Evolutionary conservation across 331 rosid genomes (phyloP).

Genomic region (Quercus lobata): DNA sequence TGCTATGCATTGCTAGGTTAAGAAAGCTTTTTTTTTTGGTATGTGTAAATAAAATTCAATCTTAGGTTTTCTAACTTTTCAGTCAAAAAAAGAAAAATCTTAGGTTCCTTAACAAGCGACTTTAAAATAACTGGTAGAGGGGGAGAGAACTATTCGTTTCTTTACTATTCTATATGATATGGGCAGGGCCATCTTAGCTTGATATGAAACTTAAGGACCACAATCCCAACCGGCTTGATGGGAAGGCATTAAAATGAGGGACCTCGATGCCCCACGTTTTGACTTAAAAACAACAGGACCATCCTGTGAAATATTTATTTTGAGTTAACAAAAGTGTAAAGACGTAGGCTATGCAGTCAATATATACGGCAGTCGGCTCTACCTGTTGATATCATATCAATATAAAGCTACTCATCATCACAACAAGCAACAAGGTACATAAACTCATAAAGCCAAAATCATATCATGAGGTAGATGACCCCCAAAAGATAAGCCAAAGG

Average conservation of each 20-base stretch:
- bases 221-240: not conserved
- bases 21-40: too few species aligned
- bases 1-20: too few species aligned
- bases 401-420: not conserved
- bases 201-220: conserved; percentile 1
- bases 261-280: conserved; percentile 9
- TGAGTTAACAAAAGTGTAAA: not conserved
- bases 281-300: not conserved
- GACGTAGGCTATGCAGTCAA: not conserved
- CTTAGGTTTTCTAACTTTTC: too few species aligned
- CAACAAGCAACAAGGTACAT: not conserved
- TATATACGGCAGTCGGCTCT: not conserved
- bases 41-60: too few species aligned
- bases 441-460: not conserved
- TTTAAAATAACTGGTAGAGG: too few species aligned
- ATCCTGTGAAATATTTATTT: not conserved
- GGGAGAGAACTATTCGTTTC: not conserved
- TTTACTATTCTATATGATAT: not conserved
- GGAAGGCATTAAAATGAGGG: conserved; percentile 14
- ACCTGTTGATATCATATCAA: not conserved
- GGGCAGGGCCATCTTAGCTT: not conserved
- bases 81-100: too few species aligned
- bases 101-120: too few species aligned
- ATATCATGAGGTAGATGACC: not conserved
- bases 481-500: not conserved